Percentiles rank a stretch among this genome's conserved stretches.
These are phyloP conservation scores for Mycena venus DNA, from an alignment of 768 basidiomycete species.

Conservation along the genomic window DNA sequence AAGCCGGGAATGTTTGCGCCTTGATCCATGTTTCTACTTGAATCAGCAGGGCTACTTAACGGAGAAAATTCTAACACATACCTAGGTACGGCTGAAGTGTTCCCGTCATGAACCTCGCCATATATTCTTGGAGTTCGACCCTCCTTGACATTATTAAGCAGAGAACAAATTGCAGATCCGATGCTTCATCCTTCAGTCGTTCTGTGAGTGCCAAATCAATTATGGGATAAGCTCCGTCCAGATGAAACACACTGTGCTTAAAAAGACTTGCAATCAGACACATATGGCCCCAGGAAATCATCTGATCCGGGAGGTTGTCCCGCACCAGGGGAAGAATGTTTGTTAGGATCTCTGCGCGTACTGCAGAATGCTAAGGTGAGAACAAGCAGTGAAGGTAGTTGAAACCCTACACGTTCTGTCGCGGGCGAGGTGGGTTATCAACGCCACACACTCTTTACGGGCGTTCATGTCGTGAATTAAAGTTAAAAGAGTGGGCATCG, in stretches of 20 bases:
- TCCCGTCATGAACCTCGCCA: slow-evolving; percentile 4
- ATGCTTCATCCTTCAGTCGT: background rate
- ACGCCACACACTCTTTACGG: background rate
- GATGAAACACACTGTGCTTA: background rate
- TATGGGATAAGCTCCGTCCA: background rate
- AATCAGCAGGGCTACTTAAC: background rate
- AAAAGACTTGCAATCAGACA: background rate
- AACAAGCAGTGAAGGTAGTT: background rate
- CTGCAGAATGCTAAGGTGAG: background rate
- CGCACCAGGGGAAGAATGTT: background rate
- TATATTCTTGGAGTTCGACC: slow-evolving; percentile 2
- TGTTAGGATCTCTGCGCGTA: background rate
- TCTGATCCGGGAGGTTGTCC: background rate
- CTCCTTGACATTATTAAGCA: background rate
- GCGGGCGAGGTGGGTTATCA: background rate
- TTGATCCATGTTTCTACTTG: background rate
- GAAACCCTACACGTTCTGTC: background rate
- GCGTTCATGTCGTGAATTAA: background rate
- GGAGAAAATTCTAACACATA: background rate
- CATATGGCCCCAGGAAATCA: slow-evolving; percentile 4
- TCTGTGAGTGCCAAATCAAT: background rate
- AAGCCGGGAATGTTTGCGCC: background rate
- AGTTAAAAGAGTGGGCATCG: slow-evolving; percentile 1
- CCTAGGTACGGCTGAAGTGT: background rate
- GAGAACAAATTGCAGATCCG: slow-evolving; percentile 3